Evolutionary conservation across 805 yeast genomes (phyloP).

Genomic region (Starmerella khaoyaiensis): DNA sequence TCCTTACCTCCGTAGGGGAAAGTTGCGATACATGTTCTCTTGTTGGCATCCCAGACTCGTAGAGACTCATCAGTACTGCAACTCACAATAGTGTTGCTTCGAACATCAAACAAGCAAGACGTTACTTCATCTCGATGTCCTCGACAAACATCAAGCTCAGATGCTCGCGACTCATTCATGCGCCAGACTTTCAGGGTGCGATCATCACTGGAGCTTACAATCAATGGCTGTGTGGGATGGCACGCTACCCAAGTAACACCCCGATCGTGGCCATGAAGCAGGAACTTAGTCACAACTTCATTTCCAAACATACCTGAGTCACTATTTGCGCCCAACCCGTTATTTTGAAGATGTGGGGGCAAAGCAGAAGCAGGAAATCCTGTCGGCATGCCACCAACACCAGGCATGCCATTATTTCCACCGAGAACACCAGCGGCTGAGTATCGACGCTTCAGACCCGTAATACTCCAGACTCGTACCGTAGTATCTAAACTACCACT

Average conservation of each 20-base stretch:
- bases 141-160: constrained; percentile 98
- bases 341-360: constrained; percentile 1
- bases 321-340: background rate
- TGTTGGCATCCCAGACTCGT: constrained; percentile 92
- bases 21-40: constrained; percentile 84
- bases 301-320: constrained; percentile 74
- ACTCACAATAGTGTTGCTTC: constrained; percentile 79
- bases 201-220: constrained; percentile 94
- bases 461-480: constrained; percentile 98
- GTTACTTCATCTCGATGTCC: constrained; percentile 94
- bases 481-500: constrained; percentile 95
- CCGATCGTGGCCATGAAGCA: constrained; percentile 93
- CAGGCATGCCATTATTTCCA: constrained; percentile 3
- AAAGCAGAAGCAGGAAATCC: constrained; percentile 3
- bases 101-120: constrained; percentile 82
- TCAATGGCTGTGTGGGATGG: constrained; percentile 91
- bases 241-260: constrained; percentile 98
- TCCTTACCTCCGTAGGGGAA: constrained; percentile 83
- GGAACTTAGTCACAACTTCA: constrained; percentile 86
- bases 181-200: constrained; percentile 93
- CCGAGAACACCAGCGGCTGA: constrained; percentile 48
- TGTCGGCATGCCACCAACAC: constrained; percentile 1
- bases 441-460: constrained; percentile 87
- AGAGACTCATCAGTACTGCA: constrained; percentile 94
- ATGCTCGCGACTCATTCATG: constrained; percentile 93